These are phyloP conservation scores for Pestalotiopsis sp. DNA, from an alignment of 2,329 filamentous ascomycete genomes.

Conservation along the genomic window DNA sequence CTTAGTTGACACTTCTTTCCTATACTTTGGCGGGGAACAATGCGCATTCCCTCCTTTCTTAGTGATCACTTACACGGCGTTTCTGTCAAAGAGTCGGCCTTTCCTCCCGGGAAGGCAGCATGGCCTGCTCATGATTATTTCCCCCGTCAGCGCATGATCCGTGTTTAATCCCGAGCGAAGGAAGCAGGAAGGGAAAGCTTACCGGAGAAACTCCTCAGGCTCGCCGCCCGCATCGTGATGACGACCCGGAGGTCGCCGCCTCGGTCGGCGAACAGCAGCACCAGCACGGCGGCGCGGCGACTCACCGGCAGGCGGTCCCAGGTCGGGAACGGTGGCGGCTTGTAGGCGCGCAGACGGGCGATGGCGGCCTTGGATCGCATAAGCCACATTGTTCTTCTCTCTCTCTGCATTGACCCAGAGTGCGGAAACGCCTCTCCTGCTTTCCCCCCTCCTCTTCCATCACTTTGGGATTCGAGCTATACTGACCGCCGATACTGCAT, in stretches of 20 bases:
- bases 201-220: constrained; percentile 69
- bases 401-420: not conserved
- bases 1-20: not conserved
- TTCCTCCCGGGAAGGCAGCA: constrained; percentile 83
- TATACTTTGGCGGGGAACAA: too few species aligned
- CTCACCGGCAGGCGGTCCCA: constrained; percentile 65
- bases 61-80: constrained; percentile 56
- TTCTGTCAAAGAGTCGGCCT: constrained; percentile 60
- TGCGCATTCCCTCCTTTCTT: not conserved
- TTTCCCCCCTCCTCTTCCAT: not conserved
- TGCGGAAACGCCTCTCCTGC: not conserved
- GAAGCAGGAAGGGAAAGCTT: constrained; percentile 14
- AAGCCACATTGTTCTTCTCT: constrained; percentile 26
- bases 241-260: constrained; percentile 76
- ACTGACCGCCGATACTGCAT: constrained; percentile 56
- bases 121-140: constrained; percentile 52
- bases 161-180: not conserved
- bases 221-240: constrained; percentile 68
- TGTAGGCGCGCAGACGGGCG: constrained; percentile 62
- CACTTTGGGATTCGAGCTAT: constrained; percentile 14
- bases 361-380: constrained; percentile 55
- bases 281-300: constrained; percentile 81
- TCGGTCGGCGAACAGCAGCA: constrained; percentile 85
- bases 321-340: constrained; percentile 60
- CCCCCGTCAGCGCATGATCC: not conserved